Evolutionary conservation across 768 basidiomycete genomes (phyloP).

Genomic region (Dendrothele bispora): DNA sequence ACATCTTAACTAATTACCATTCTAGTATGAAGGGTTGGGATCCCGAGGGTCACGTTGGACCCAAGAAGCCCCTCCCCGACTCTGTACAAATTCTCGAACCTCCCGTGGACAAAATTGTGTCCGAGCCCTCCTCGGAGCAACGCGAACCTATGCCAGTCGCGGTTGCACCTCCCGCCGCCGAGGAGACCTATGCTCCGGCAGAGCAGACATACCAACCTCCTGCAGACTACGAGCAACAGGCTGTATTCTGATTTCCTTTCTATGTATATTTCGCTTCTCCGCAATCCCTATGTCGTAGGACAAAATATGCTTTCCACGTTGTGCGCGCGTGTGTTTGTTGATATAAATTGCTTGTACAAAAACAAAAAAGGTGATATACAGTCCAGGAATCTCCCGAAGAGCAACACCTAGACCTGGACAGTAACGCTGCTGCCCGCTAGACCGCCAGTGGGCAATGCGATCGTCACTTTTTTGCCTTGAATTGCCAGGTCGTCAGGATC

Average conservation of each 20-base stretch:
- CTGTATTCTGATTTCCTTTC: conserved; percentile 54
- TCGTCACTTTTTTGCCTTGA: too few relatives aligned
- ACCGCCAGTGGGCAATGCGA: conserved; percentile 31
- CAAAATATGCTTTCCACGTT: background rate
- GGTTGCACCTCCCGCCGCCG: conserved; percentile 48
- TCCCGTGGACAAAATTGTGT: conserved; percentile 86
- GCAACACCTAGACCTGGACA: too few relatives aligned
- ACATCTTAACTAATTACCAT: conserved; percentile 13
- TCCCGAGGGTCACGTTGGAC: conserved; percentile 87
- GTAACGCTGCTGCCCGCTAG: conserved; percentile 52
- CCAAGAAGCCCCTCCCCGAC: conserved; percentile 92
- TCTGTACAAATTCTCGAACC: conserved; percentile 89
- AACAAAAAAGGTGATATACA: too few relatives aligned
- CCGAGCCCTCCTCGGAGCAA: conserved; percentile 89
- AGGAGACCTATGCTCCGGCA: conserved; percentile 49
- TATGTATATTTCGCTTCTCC: conserved; percentile 11
- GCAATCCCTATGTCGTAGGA: background rate
- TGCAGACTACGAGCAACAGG: conserved; percentile 32
- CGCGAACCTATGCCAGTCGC: conserved; percentile 61
- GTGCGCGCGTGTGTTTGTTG: too few relatives aligned
- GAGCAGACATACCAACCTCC: conserved; percentile 40
- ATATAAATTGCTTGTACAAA: too few relatives aligned
- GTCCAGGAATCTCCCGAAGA: too few relatives aligned
- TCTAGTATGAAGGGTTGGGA: conserved; percentile 95
- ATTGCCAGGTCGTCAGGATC: too few relatives aligned